Evolutionary conservation across 2,329 filamentous ascomycete species (phyloP), one percentile per base, ranked within the genome.

Genomic region (Xylaria sp.): DNA sequence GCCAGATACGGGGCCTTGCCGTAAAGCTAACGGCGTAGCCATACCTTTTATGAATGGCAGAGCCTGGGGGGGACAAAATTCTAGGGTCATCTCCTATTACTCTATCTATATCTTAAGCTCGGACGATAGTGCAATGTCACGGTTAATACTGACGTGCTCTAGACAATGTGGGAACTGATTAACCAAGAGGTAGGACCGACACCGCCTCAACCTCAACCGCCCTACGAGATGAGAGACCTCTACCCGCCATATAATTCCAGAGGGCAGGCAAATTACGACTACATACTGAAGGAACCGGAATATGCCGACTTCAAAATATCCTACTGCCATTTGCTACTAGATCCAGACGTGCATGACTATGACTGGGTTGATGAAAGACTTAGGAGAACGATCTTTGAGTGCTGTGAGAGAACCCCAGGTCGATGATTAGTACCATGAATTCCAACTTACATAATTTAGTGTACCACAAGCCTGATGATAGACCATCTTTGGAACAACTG

Each of bases 151-250:
- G 18, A 65, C 28, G 49, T 60, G 15, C 48, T 23, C 28, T 36
- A 76, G 75, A 66, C 69, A 5, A 75, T 77, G 73, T 77, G 76
- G 76, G 20, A 61, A 25, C 4, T 77, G n/a, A 77, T 77, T 31
- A 76, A 74, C 12, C 66, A 71, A 33, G 15, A 6, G 1, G 8
- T 55, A 5, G 25, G 63, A 5, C 74, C 74, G 2, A 0, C 4
- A 0, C 76, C 76, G n/a, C 73, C 73, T 20, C 36, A 66, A 4
- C 71, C 76, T 18, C 75, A 77, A 41, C 71, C 71, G 3, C 65
- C 65, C 2, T 69, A 68, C 7, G 12, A 70, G 0, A 1, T 20
- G 1, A 23, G 71, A 7, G 52, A 66, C 0, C 1, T 13, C 2
- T 57, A 43, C n/a, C 54, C 20, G 10, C 5, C 20, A 25, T 62